Conservation (phyloP, 148 eudicot species). For the Rhododendron griersonianum region DNA sequence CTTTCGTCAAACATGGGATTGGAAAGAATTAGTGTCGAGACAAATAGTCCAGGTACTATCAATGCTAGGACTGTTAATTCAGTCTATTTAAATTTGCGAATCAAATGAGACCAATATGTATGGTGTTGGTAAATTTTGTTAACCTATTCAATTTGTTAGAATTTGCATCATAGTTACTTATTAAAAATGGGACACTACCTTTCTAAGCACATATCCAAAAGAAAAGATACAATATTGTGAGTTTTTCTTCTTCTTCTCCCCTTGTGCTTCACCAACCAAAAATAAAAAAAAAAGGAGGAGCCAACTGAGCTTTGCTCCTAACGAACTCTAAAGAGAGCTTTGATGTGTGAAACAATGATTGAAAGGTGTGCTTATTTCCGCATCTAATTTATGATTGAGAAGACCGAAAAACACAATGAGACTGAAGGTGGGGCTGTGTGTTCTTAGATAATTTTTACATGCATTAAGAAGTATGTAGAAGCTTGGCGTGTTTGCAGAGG, state of each 20-base stretch:
- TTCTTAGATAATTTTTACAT: not conserved
- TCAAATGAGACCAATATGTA: not conserved
- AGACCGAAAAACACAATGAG: not conserved
- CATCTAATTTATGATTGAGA: not conserved
- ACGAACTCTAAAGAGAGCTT: not conserved
- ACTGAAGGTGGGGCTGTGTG: not conserved
- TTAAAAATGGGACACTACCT: not conserved
- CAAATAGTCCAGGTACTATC: not conserved
- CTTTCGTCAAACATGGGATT: not conserved
- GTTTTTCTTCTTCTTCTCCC: not conserved
- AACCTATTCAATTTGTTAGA: not conserved
- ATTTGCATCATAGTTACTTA: too few relatives aligned
- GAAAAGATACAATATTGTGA: not conserved
- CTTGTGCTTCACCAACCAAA: not conserved
- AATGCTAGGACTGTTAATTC: not conserved
- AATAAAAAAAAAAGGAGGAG: not conserved
- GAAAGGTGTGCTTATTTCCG: not conserved
- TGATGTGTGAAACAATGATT: not conserved
- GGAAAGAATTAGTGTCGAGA: not conserved
- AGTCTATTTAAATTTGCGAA: not conserved
- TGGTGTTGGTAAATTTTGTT: not conserved
- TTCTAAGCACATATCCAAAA: not conserved
- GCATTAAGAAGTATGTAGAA: not conserved
- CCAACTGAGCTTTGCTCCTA: not conserved
- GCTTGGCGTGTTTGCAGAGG: conserved; percentile 2